Conservation (phyloP, 768 basidiomycete species). For the Tylopilus intermedius region DNA sequence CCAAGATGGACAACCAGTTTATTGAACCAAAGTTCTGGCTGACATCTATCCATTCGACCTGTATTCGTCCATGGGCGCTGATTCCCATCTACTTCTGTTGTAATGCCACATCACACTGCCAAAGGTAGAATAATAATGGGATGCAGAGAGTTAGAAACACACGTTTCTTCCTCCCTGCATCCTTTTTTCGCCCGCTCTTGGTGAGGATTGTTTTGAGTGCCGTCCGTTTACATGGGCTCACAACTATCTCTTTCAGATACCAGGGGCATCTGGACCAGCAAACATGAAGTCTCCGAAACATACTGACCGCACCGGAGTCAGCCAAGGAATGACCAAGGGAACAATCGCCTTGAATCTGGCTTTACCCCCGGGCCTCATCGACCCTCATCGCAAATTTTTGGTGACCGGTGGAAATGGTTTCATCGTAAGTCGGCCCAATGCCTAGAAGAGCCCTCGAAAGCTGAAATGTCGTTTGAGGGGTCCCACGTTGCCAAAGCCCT, state of each 20-base stretch:
- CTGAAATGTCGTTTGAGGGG: constrained; percentile 34
- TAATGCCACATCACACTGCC: background rate
- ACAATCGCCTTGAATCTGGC: background rate
- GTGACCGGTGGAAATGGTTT: constrained; percentile 52
- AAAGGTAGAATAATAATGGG: background rate
- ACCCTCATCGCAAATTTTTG: constrained; percentile 25
- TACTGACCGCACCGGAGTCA: background rate
- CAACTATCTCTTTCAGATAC: background rate
- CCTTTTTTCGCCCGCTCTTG: background rate
- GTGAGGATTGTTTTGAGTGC: background rate
- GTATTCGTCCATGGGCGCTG: constrained; percentile 1
- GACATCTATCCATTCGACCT: background rate
- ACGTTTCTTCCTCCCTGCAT: background rate
- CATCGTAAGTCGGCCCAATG: constrained; percentile 35
- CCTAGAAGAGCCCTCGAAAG: background rate
- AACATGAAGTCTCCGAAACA: background rate
- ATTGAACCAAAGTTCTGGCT: background rate
- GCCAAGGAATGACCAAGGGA: constrained; percentile 2
- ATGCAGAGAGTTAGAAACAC: constrained; percentile 2
- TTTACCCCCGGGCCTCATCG: background rate
- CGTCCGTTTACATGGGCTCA: background rate
- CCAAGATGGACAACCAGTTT: background rate
- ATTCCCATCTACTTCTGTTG: background rate
- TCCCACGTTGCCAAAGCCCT: constrained; percentile 46
- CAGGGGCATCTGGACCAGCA: background rate